phyloP scores from a whole-genome alignment of 169 alveolate species.

The Eimeria necatrix region DNA sequence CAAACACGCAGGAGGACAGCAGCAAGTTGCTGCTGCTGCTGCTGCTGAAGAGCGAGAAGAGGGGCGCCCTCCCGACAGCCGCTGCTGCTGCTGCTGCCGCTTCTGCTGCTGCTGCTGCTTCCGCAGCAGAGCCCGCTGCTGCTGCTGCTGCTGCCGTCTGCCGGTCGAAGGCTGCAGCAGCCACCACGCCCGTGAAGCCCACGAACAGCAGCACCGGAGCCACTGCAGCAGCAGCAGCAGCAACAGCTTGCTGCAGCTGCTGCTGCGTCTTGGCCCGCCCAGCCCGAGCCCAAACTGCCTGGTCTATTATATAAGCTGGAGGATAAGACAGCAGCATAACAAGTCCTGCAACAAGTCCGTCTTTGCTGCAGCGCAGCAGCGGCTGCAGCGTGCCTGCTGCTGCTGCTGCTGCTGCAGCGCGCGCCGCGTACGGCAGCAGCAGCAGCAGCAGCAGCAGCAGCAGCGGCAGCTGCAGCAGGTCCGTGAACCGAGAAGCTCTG shows the following conservation, averaged over 20 bases:
- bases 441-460: slow-evolving; percentile 40
- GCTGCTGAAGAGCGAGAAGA: background rate
- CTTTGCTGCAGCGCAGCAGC: background rate
- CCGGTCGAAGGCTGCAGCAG: background rate
- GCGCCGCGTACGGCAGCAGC: background rate
- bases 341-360: background rate
- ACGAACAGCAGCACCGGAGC: background rate
- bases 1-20: background rate
- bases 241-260: background rate
- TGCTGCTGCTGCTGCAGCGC: background rate
- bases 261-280: background rate
- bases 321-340: slow-evolving; percentile 2
- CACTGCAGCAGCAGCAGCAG: slow-evolving; percentile 29
- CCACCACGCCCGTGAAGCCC: background rate
- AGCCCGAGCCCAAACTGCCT: background rate
- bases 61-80: background rate
- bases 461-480: slow-evolving; percentile 11
- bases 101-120: background rate
- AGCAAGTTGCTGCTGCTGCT: background rate
- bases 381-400: slow-evolving; percentile 40
- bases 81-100: background rate
- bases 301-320: slow-evolving; percentile 6
- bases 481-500: slow-evolving; percentile 3
- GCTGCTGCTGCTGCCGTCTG: background rate
- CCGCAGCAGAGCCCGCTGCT: background rate